Percentiles rank a stretch among this genome's conserved stretches.
Conservation (phyloP, 2,329 filamentous ascomycete species). For the Stenocarpella maydis region DNA sequence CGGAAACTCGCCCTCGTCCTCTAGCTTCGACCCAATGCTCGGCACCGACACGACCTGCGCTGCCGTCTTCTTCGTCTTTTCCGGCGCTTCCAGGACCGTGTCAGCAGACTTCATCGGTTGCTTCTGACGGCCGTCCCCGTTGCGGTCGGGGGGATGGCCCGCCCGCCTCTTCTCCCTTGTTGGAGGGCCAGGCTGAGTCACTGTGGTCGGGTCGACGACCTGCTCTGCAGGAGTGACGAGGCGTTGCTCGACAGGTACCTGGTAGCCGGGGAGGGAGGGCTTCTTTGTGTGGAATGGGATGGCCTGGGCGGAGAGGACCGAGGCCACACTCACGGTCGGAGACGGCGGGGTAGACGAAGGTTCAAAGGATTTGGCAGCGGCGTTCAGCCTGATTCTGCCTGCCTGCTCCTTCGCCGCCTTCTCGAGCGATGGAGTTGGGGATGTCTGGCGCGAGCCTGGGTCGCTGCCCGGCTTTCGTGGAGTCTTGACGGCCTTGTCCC, state of each 20-base stretch:
- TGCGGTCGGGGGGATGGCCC: constrained; percentile 8
- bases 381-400: constrained; percentile 32
- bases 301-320: not conserved
- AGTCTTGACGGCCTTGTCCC: constrained; percentile 14
- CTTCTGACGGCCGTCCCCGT: not conserved
- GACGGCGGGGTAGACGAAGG: constrained; percentile 25
- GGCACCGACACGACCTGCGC: not conserved
- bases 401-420: constrained; percentile 2
- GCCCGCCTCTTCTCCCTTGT: constrained; percentile 26
- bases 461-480: constrained; percentile 9
- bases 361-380: constrained; percentile 36
- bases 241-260: constrained; percentile 22
- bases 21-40: not conserved
- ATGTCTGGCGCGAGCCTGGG: not conserved
- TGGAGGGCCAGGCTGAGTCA: constrained; percentile 28
- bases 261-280: constrained; percentile 23
- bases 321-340: not conserved
- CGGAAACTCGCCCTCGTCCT: constrained; percentile 18
- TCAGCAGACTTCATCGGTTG: not conserved
- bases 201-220: constrained; percentile 20
- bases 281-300: constrained; percentile 17
- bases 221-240: constrained; percentile 32
- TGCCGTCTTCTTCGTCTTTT: not conserved
- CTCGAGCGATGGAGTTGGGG: constrained; percentile 27
- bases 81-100: not conserved